A percentile compares a stretch with the other conserved stretches of the same genome.
Evolutionary conservation across 2,329 filamentous ascomycete species (phyloP).

Genomic region (Gyromitra esculenta): DNA sequence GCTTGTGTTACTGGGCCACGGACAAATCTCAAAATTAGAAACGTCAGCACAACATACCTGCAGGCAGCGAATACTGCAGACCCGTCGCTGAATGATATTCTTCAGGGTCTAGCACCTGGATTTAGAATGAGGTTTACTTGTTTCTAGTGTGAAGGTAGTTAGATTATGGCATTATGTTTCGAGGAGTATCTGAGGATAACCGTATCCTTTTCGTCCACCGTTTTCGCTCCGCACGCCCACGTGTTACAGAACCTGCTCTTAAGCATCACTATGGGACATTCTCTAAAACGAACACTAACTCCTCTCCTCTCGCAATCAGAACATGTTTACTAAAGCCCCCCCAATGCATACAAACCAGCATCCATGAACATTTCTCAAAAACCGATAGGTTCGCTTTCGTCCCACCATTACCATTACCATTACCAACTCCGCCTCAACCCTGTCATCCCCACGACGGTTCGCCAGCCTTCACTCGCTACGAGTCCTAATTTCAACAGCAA

Average conservation of each 20-base stretch:
- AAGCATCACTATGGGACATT: neutral
- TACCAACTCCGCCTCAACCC: neutral
- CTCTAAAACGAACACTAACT: neutral
- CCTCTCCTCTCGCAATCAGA: neutral
- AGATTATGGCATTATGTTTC: neutral
- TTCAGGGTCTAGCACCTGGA: too few species aligned
- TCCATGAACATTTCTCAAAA: neutral
- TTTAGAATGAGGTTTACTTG: neutral
- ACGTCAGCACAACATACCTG: neutral
- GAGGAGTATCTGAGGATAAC: neutral
- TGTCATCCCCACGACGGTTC: neutral
- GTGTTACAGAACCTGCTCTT: neutral
- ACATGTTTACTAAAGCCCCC: neutral
- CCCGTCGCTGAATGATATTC: too few species aligned
- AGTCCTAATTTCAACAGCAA: neutral
- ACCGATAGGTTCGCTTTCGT: neutral
- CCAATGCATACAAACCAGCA: neutral
- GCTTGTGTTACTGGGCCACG: neutral
- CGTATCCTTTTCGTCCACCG: neutral
- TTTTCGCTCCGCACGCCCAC: neutral
- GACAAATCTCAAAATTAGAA: neutral
- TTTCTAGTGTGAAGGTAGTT: neutral
- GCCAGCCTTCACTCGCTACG: neutral
- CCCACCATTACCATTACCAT: neutral
- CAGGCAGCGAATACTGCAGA: too few species aligned